Base-by-base conservation (phyloP, 495 filamentous ascomycete genomes). In the Achaetomiella virescens region DNA sequence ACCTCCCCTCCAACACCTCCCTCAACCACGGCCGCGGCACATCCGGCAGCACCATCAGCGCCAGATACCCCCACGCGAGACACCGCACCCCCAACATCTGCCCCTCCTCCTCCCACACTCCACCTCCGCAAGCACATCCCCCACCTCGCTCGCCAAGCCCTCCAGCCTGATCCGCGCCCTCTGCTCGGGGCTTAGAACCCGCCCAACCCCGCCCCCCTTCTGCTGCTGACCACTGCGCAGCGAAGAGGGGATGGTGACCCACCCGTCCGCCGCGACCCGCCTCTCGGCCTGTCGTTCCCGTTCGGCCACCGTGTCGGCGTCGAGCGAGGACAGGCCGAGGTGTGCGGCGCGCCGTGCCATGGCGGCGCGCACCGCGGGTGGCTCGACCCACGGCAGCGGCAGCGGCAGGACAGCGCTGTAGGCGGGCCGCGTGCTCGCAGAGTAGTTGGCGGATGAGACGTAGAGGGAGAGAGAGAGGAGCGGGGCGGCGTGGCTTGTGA, bases 371-470 rank as follows among this genome's bases (percentile, higher is more conserved):
- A 84, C 71, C 52, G 75, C 73, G 5, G 84, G 84, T 3, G 87
- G 88, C 18, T 89, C 80, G 45, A 84, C 85, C 81, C 89, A 97
- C 64, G 87, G 86, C 48, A 86, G 79, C 9, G 93, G 88, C 76
- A 91, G 91, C 20, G 85, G 84, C 29, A 96, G 82, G 54, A 95
- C 79, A 4, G 73, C 67, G 52, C 82, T 84, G 73, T 87, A 92
- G 31, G 88, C 83, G 9, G 90, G 88, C 8, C 87, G 83, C 33
- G 89, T 95, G 36, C 75, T 67, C 45, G 70, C 64, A 55, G 79
- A 75, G 77, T 91, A 98, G 72, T 96, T 97, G 55, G 86, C 80
- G 59, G 84, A 85, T 37, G 89, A 93, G 64, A 91, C 84, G 72
- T 93, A 97, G 61, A 98, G 85, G 49, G 82, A 90, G 61, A 92